phyloP scores from a whole-genome alignment of 208 protist species.

The Leptomonas seymouri region DNA sequence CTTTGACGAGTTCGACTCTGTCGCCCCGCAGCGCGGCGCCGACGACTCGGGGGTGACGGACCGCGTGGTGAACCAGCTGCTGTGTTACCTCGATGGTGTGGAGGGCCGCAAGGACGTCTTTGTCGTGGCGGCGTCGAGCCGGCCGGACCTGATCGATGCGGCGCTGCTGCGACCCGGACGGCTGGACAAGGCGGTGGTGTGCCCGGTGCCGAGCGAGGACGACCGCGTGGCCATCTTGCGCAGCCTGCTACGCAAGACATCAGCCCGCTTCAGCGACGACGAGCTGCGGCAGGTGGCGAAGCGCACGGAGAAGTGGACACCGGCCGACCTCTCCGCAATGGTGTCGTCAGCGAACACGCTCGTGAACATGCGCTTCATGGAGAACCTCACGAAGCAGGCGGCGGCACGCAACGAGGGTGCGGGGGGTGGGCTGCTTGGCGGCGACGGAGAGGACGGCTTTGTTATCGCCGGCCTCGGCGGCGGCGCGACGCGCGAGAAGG shows the following conservation, averaged over 20 bases:
- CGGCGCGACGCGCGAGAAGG: slow-evolving; percentile 66
- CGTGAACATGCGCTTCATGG: slow-evolving; percentile 78
- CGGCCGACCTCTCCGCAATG: slow-evolving; percentile 77
- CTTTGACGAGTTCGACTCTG: slow-evolving; percentile 96
- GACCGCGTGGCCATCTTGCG: slow-evolving; percentile 95
- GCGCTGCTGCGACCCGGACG: slow-evolving; percentile 92
- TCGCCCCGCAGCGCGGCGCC: slow-evolving; percentile 89
- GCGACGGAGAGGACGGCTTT: slow-evolving; percentile 38
- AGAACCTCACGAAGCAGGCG: slow-evolving; percentile 34
- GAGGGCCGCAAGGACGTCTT: slow-evolving; percentile 94
- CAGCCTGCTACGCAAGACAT: slow-evolving; percentile 99
- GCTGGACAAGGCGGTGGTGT: slow-evolving; percentile 88
- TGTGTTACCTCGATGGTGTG: slow-evolving; percentile 99
- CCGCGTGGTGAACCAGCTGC: slow-evolving; percentile 97
- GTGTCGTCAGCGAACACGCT: slow-evolving; percentile 77
- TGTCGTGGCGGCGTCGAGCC: slow-evolving; percentile 98
- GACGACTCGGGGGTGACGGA: slow-evolving; percentile 93
- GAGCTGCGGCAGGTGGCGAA: slow-evolving; percentile 56
- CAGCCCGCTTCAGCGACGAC: slow-evolving; percentile 78
- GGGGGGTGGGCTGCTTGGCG: slow-evolving; percentile 5
- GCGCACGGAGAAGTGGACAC: slow-evolving; percentile 78
- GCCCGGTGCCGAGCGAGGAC: slow-evolving; percentile 75
- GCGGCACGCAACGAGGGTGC: slow-evolving; percentile 7
- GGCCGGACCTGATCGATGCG: slow-evolving; percentile 98
- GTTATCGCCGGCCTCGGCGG: slow-evolving; percentile 54